These are phyloP conservation scores for Coriaria nepalensis DNA, from an alignment of 306 rosid genomes.

Conservation along the genomic window DNA sequence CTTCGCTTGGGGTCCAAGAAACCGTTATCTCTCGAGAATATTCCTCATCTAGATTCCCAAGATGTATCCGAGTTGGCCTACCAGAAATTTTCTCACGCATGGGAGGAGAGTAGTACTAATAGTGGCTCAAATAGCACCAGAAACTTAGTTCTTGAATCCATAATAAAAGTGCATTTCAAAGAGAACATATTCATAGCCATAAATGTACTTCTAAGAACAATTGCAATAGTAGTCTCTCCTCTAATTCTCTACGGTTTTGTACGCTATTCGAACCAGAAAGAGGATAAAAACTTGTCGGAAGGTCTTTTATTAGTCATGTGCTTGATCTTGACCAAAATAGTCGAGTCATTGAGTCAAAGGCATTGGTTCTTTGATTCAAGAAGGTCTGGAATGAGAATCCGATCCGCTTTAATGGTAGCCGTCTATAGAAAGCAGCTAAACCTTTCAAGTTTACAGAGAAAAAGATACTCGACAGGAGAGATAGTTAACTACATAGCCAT, in stretches of 20 bases:
- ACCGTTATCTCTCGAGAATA: conserved; percentile 39
- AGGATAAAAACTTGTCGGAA: conserved; percentile 12
- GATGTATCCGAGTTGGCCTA: conserved; percentile 41
- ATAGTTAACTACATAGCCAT: conserved; percentile 67
- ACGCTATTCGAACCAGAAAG: conserved; percentile 31
- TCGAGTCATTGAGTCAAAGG: conserved; percentile 55
- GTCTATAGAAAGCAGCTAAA: conserved; percentile 53
- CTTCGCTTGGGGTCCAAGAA: conserved; percentile 43
- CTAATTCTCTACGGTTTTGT: conserved; percentile 55
- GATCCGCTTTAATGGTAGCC: conserved; percentile 74
- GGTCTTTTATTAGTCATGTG: conserved; percentile 45
- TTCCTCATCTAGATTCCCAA: conserved; percentile 49
- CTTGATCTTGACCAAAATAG: conserved; percentile 29
- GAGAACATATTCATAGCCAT: conserved; percentile 45
- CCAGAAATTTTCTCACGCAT: conserved; percentile 30
- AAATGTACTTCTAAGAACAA: conserved; percentile 30
- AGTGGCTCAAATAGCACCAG: conserved; percentile 13
- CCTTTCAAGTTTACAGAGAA: conserved; percentile 50
- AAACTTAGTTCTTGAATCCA: conserved; percentile 38
- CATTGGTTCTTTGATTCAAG: conserved; percentile 53
- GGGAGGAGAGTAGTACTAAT: conserved; percentile 47
- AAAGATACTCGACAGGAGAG: conserved; percentile 57
- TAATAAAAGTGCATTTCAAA: conserved; percentile 30
- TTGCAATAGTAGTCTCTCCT: conserved; percentile 42
- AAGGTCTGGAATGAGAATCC: conserved; percentile 63